Evolutionary conservation across 805 yeast genomes (phyloP), one percentile per base, ranked within the genome.

Genomic region (Cyberlindnera galapagoensis): DNA sequence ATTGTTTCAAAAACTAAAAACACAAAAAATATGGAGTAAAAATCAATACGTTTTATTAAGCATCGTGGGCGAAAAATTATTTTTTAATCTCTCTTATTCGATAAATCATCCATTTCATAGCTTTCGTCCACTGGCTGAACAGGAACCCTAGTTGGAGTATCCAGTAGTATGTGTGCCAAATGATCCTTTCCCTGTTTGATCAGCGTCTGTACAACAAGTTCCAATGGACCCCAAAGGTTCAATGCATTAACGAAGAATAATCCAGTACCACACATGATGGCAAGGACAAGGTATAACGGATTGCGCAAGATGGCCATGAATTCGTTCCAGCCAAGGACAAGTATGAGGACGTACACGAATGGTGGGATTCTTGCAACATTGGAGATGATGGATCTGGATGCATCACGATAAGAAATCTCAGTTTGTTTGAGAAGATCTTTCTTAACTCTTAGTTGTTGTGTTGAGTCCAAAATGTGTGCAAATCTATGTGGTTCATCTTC

Each of bases 241-340:
- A 81, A 65, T 35, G 68, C 70, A 51, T 83, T 80, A 38, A 86
- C 68, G 31, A 82, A 69, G 52, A 80, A 85, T 2, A 69, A 52
- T 1, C 74, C 80, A 0, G 82, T 84, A 2, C 71, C 71, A 1
- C 68, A 27, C 9, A 86, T 31, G 26, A 88, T 52, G 2, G 72
- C 47, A 30, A 87, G 54, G 6, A 82, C 65, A 43, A 88, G 76
- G 45, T 82, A 71, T n/a, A 90, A 48, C 32, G 98, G 97, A 52
- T 84, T 88, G 42, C 94, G 71, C 26, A 92, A 51, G 12, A 92
- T 74, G 8, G 92, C 80, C 81, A 87, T 72, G 44, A 92, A 80
- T 64, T 92, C 97, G 56, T 88, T 88, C 96, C 96, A 92, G 8
- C 98, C 98, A 15, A 92, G 63, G 4, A 83, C 76, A 3, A 81